Evolutionary conservation across 1,284 basidiomycete species (phyloP).

Genomic region (Malassezia japonica): DNA sequence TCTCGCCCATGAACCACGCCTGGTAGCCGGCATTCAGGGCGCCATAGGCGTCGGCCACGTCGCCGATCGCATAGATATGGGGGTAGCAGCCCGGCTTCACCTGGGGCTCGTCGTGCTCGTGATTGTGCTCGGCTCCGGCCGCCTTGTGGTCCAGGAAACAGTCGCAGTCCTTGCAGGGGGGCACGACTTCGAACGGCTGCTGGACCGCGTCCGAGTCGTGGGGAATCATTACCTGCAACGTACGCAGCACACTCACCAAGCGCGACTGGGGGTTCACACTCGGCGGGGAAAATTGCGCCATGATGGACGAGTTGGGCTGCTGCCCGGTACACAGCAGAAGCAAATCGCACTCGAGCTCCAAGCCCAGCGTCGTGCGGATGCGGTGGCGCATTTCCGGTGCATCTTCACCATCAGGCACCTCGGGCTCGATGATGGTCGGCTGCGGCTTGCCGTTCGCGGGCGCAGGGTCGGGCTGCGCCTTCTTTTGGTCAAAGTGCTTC

Average conservation of each 20-base stretch:
- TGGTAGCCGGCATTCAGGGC: constrained; percentile 47
- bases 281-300: constrained; percentile 34
- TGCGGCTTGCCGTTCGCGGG: background rate
- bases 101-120: background rate
- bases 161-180: constrained; percentile 46
- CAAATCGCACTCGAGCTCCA: constrained; percentile 38
- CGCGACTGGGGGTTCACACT: constrained; percentile 37
- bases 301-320: constrained; percentile 40
- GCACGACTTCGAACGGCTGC: constrained; percentile 30
- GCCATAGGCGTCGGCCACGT: constrained; percentile 45
- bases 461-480: background rate
- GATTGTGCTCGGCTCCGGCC: constrained; percentile 9
- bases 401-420: background rate
- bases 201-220: constrained; percentile 30
- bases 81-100: constrained; percentile 18
- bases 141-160: constrained; percentile 46
- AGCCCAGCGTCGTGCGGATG: constrained; percentile 40
- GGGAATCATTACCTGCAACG: constrained; percentile 38
- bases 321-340: constrained; percentile 46
- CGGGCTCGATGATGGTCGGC: background rate
- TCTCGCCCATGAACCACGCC: constrained; percentile 46
- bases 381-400: constrained; percentile 3
- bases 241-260: constrained; percentile 33
- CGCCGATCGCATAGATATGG: constrained; percentile 46
- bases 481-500: constrained; percentile 15